Conservation (phyloP, 441 rosid genomes). For the Gossypium schwendimanii region DNA sequence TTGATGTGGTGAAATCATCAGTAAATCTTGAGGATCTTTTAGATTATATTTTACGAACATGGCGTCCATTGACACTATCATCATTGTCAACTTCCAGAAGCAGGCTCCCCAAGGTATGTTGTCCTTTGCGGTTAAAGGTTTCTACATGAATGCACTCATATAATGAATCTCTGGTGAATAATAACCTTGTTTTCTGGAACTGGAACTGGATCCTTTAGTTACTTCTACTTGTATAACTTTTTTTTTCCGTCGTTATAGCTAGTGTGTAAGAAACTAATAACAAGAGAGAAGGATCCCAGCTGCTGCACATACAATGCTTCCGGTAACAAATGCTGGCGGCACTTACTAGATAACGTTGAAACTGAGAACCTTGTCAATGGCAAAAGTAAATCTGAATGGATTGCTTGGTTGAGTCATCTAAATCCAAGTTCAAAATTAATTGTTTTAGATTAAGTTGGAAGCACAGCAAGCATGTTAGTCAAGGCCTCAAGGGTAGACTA, state of each 20-base stretch:
- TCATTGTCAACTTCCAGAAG: conserved; percentile 20
- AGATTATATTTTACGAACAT: conserved; percentile 17
- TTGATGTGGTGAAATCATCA: conserved; percentile 25
- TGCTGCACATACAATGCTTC: conserved; percentile 22
- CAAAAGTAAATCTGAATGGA: conserved; percentile 7
- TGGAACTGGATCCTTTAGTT: neutral
- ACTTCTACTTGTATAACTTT: neutral
- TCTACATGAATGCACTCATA: neutral
- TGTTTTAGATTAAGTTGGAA: too few species aligned
- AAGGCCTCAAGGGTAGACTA: neutral
- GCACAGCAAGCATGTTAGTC: too few species aligned
- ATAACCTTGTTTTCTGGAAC: neutral
- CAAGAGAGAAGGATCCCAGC: conserved; percentile 7
- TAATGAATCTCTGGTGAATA: neutral
- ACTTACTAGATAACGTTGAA: conserved; percentile 19
- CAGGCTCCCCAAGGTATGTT: conserved; percentile 23
- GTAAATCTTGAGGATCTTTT: conserved; percentile 19
- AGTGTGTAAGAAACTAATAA: conserved; percentile 9
- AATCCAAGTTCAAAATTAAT: too few species aligned
- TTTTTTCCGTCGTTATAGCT: conserved; percentile 13
- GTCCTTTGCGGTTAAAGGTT: neutral
- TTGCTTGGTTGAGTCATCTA: conserved; percentile 19
- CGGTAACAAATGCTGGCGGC: conserved; percentile 30
- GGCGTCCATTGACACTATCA: conserved; percentile 22
- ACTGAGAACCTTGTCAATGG: conserved; percentile 14